These are phyloP conservation scores for Castanea mollissima DNA, from an alignment of 306 rosid genomes.

Conservation along the genomic window DNA sequence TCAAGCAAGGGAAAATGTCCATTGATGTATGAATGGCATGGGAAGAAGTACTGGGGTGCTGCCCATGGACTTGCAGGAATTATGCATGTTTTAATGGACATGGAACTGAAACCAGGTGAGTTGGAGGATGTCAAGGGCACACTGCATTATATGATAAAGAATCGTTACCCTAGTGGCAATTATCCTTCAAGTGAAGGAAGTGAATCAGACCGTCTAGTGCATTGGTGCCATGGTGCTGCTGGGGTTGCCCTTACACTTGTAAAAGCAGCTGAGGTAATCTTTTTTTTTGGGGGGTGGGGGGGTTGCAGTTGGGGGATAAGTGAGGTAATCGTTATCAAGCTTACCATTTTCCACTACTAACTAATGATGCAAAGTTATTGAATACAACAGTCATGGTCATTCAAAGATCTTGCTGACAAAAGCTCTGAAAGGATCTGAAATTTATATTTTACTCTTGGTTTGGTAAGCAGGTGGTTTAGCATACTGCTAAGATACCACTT, in stretches of 20 bases:
- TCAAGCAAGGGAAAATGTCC: constrained; percentile 59
- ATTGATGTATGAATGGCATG: constrained; percentile 91
- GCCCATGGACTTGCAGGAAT: constrained; percentile 93
- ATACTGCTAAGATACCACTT: background rate
- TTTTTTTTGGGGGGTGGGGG: too few relatives aligned
- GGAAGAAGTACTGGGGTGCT: constrained; percentile 95
- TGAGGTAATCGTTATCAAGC: constrained; percentile 39
- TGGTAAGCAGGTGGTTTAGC: background rate
- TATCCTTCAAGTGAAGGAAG: constrained; percentile 85
- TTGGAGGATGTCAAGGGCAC: constrained; percentile 76
- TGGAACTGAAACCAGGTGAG: constrained; percentile 75
- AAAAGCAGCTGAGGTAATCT: constrained; percentile 68
- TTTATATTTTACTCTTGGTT: background rate
- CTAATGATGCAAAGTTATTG: background rate
- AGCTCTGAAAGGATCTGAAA: background rate
- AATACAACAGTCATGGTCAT: background rate
- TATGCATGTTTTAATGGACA: constrained; percentile 73
- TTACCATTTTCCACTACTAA: background rate
- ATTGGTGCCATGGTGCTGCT: constrained; percentile 96
- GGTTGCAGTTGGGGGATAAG: too few relatives aligned
- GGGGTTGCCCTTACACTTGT: constrained; percentile 77
- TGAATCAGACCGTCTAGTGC: constrained; percentile 72
- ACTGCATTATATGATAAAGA: constrained; percentile 60
- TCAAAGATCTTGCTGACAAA: background rate
- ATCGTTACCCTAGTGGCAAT: constrained; percentile 67